Conservation (phyloP, 2,329 filamentous ascomycete genomes). For the Pseudocercospora eumusae region DNA sequence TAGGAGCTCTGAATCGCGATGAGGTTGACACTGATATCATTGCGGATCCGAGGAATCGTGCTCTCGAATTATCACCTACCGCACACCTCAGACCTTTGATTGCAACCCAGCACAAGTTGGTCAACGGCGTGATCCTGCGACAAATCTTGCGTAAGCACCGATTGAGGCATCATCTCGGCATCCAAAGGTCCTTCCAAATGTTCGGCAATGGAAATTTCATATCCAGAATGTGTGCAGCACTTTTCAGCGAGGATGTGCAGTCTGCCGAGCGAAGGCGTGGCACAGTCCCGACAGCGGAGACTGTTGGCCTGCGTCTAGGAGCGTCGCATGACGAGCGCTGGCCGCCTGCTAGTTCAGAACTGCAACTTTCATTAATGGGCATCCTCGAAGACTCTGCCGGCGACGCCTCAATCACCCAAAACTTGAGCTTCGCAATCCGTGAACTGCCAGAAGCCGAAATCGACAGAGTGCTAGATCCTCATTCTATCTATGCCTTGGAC, state of each 20-base stretch:
- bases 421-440: constrained; percentile 72
- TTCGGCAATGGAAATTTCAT: constrained; percentile 83
- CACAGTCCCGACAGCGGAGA: constrained; percentile 65
- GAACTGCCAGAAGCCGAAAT: constrained; percentile 78
- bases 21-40: not conserved
- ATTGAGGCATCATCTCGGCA: constrained; percentile 68
- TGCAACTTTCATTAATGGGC: constrained; percentile 86
- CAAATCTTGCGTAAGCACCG: constrained; percentile 75
- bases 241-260: constrained; percentile 82
- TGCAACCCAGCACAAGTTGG: constrained; percentile 69
- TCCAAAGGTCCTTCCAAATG: constrained; percentile 80
- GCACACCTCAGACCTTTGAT: constrained; percentile 59
- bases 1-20: not conserved
- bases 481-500: constrained; percentile 84
- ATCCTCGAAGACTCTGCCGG: constrained; percentile 14
- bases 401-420: constrained; percentile 43
- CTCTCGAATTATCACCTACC: constrained; percentile 19
- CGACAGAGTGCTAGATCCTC: constrained; percentile 76
- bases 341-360: constrained; percentile 91
- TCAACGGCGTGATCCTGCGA: constrained; percentile 74
- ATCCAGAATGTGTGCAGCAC: constrained; percentile 73
- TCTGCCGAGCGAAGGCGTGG: constrained; percentile 74
- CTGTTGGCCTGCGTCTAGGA: constrained; percentile 82
- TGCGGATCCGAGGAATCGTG: no score
- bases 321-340: constrained; percentile 68